phyloP scores from a whole-genome alignment of 2,329 filamentous ascomycete species.

The Rhynchosporium graminicola region DNA sequence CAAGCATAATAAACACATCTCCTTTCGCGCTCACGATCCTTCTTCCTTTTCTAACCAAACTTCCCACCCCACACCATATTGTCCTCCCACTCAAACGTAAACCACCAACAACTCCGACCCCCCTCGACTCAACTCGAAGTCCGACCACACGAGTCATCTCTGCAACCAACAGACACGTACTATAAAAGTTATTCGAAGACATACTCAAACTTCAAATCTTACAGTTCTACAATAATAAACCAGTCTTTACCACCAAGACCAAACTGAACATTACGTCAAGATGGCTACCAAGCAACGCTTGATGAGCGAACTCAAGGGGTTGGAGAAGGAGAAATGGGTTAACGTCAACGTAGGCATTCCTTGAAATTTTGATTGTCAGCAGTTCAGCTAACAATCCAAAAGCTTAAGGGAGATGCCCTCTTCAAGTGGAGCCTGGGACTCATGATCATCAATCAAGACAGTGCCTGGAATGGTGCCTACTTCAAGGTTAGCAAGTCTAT shows the following conservation, averaged over 20 bases:
- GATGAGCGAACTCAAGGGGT: constrained; percentile 81
- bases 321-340: constrained; percentile 91
- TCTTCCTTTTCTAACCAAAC: neutral
- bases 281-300: constrained; percentile 66
- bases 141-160: constrained; percentile 20
- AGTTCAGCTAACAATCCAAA: constrained; percentile 23
- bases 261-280: constrained; percentile 8
- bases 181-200: neutral
- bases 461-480: constrained; percentile 89
- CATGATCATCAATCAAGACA: constrained; percentile 91
- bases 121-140: constrained; percentile 4
- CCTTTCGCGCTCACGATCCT: neutral
- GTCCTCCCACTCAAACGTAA: neutral
- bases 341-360: constrained; percentile 75
- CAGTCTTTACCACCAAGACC: constrained; percentile 25
- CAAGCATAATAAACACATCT: neutral
- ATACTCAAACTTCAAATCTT: neutral
- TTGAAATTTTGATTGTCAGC: neutral
- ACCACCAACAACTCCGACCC: constrained; percentile 5
- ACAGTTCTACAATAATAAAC: neutral
- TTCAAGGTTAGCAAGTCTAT: constrained; percentile 59
- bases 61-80: neutral
- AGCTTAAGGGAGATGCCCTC: constrained; percentile 73
- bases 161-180: constrained; percentile 4
- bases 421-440: constrained; percentile 86